A percentile compares a stretch with the other conserved stretches of the same genome.
These are phyloP conservation scores for Canavalia ensiformis DNA, from an alignment of 306 rosid genomes.

Conservation along the genomic window DNA sequence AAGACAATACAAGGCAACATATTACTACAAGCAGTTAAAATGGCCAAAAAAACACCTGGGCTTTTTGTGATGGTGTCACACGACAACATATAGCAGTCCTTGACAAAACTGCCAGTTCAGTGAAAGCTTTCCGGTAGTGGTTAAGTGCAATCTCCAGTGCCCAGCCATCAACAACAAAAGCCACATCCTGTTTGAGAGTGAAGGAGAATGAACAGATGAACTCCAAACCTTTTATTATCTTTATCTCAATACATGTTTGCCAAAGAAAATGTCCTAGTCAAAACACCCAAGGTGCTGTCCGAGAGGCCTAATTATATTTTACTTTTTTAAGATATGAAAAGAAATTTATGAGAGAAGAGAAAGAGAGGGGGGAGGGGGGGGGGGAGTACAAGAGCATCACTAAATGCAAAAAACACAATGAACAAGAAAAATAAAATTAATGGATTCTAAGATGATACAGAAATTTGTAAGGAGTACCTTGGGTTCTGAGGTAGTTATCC, in stretches of 20 bases:
- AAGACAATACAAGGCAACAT: slow-evolving; percentile 41
- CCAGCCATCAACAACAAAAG: slow-evolving; percentile 98
- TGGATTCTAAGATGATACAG: slow-evolving; percentile 35
- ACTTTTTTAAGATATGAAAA: slow-evolving; percentile 19
- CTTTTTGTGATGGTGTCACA: slow-evolving; percentile 98
- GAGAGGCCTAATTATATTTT: slow-evolving; percentile 44
- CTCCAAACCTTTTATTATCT: slow-evolving; percentile 35
- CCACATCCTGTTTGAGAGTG: slow-evolving; percentile 73
- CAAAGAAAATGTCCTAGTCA: slow-evolving; percentile 28
- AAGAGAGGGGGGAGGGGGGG: not conserved
- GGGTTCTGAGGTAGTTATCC: slow-evolving; percentile 88
- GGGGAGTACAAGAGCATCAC: not conserved
- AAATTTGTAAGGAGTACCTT: slow-evolving; percentile 67
- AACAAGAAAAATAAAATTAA: slow-evolving; percentile 24
- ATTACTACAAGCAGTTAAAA: slow-evolving; percentile 26
- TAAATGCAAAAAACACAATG: slow-evolving; percentile 14
- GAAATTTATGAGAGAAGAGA: slow-evolving; percentile 15
- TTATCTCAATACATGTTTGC: not conserved
- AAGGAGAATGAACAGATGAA: slow-evolving; percentile 39
- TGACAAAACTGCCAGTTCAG: slow-evolving; percentile 93
- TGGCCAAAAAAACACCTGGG: slow-evolving; percentile 70
- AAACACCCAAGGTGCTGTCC: slow-evolving; percentile 13
- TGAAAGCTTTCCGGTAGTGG: slow-evolving; percentile 86
- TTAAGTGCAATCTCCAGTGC: slow-evolving; percentile 96
- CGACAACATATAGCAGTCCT: slow-evolving; percentile 99